Percentiles rank a stretch among this genome's conserved stretches.
phyloP scores from a whole-genome alignment of 768 basidiomycete species.

The Russula ochroleuca region DNA sequence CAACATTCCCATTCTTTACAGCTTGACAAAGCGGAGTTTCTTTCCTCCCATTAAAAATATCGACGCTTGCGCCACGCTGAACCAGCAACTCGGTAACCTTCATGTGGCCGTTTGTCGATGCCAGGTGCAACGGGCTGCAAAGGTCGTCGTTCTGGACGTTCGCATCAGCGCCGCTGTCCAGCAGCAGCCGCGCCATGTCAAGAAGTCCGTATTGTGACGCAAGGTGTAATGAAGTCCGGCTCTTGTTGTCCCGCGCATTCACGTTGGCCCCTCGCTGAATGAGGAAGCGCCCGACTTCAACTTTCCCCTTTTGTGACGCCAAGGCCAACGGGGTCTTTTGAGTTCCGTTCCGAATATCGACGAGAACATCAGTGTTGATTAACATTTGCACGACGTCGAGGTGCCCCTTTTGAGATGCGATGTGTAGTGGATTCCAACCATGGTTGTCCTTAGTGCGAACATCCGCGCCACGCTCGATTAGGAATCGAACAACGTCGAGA shows the following conservation, averaged over 20 bases:
- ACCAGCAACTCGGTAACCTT: neutral
- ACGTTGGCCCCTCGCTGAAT: neutral
- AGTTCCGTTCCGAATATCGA: neutral
- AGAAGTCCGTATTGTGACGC: neutral
- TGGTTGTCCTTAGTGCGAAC: neutral
- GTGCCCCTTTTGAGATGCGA: neutral
- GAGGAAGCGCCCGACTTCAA: neutral
- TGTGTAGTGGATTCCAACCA: neutral
- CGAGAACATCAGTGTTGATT: neutral
- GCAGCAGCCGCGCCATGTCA: neutral
- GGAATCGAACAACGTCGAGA: neutral
- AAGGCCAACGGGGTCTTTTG: neutral
- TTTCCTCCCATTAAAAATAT: neutral
- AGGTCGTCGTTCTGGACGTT: neutral
- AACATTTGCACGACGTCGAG: neutral
- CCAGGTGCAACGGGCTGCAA: neutral
- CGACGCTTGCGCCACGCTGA: neutral
- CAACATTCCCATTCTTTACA: neutral
- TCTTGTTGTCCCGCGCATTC: neutral
- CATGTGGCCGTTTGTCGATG: neutral
- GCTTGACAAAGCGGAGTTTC: slow-evolving; percentile 11
- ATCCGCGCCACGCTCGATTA: neutral
- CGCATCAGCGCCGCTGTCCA: neutral
- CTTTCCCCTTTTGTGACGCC: neutral
- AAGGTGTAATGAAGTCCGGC: neutral